Percentiles rank a stretch among this genome's conserved stretches.
Conservation (phyloP, 305 asterid genomes). For the Lippia alba region DNA sequence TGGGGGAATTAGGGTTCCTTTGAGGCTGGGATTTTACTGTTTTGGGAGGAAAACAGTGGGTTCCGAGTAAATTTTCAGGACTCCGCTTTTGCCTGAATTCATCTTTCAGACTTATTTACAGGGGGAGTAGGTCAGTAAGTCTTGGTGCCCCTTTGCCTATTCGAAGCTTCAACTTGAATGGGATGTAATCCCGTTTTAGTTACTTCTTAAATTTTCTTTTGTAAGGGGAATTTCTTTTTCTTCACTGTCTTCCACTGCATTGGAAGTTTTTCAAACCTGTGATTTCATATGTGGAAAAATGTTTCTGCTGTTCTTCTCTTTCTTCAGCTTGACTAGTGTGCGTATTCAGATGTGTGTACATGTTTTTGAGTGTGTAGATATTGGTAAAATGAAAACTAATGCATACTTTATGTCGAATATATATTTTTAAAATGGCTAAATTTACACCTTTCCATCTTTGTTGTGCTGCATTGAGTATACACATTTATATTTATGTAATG, state of each 20-base stretch:
- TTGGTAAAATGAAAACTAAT: slow-evolving; percentile 6
- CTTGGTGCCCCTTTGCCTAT: neutral
- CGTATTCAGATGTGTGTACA: neutral
- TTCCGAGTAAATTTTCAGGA: neutral
- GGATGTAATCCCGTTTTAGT: neutral
- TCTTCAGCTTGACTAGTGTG: slow-evolving; percentile 10
- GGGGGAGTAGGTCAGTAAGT: slow-evolving; percentile 12
- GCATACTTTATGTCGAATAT: slow-evolving; percentile 1
- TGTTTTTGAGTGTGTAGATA: neutral
- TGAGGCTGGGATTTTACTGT: slow-evolving; percentile 13
- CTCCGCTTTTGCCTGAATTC: slow-evolving; percentile 1
- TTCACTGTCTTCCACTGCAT: slow-evolving; percentile 23
- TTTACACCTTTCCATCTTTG: slow-evolving; percentile 6
- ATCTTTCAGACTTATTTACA: slow-evolving; percentile 2
- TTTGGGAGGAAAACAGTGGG: slow-evolving; percentile 7
- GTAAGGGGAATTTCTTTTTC: slow-evolving; percentile 2
- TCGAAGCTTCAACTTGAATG: neutral
- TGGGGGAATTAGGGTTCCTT: slow-evolving; percentile 30
- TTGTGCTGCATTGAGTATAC: neutral
- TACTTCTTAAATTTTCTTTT: neutral
- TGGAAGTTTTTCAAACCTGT: slow-evolving; percentile 7
- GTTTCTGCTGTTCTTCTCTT: slow-evolving; percentile 18
- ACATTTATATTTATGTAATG: neutral
- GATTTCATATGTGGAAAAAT: slow-evolving; percentile 4
- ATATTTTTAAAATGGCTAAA: neutral